Evolutionary conservation across 139 green algal genomes (phyloP), one percentile per base, ranked within the genome.

Genomic region (Coelastrella sp.): DNA sequence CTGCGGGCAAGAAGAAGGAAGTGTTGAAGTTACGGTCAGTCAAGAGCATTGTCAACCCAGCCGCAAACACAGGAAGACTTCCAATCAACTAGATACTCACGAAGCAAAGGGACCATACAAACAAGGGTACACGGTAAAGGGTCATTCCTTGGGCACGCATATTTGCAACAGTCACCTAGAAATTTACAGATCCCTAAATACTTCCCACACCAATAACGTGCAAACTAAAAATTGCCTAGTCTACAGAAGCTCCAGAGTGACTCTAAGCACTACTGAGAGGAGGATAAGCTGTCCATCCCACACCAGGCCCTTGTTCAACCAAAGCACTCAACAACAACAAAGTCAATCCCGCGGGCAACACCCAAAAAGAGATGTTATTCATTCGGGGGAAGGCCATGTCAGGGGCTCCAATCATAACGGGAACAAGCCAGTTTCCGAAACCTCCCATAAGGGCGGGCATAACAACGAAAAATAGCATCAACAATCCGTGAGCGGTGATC

Each of bases 201-300:
- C 88, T 91, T 63, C 84, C 88, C 53, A 89, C 75, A 77, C 89
- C 92, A 62, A 85, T 86, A 67, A 95, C 51, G 59, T 94, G 91
- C 37, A 94, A 78, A 90, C 92, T 94, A 75, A 95, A 93, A 84
- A 93, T 94, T 86, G 90, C 92, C 69, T 94, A 89, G 84, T 94
- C 91, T 30, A 95, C 91, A 67, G 85, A 77, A 73, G 83, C 83
- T 76, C 89, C 90, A 73, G 86, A 92, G 63, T 94, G 89, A 57
- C 37, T 57, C 37, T 21, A 57, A 35, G 37, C 67, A 57, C 37
- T 57, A 57, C 67, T 76, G 57, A 76, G 67, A 57, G 67, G 62
- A 41, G 62, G 62, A 71, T 71, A 71, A 50, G 77, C 80, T n/a
- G 86, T 87, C 88, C 81, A 89, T 27, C 81, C 81, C 69, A 78